These are phyloP conservation scores for Babesia caballi DNA, from an alignment of 169 alveolate species.

Conservation along the genomic window DNA sequence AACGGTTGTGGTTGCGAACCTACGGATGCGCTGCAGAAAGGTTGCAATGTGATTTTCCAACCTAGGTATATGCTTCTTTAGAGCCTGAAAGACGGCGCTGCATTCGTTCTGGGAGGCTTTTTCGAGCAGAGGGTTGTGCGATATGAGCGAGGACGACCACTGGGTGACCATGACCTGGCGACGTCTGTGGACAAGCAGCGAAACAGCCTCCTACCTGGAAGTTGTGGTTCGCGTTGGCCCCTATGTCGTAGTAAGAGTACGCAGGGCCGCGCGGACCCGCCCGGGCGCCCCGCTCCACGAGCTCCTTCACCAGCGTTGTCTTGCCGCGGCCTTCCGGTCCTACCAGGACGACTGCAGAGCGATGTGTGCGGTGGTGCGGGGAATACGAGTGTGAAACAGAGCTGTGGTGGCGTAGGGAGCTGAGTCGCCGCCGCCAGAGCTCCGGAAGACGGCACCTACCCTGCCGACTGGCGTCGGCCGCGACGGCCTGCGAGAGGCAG, in stretches of 20 bases:
- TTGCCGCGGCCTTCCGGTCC: slow-evolving; percentile 69
- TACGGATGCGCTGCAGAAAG: slow-evolving; percentile 18
- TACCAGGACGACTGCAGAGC: slow-evolving; percentile 31
- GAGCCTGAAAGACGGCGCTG: not conserved
- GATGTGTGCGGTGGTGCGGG: not conserved
- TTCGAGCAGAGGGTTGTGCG: slow-evolving; percentile 4
- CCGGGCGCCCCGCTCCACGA: not conserved
- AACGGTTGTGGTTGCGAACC: not conserved
- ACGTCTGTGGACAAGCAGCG: not conserved
- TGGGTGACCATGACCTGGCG: slow-evolving; percentile 25
- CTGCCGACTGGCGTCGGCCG: slow-evolving; percentile 1
- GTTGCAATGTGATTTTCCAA: not conserved
- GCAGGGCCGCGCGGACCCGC: not conserved
- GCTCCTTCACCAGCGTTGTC: slow-evolving; percentile 34
- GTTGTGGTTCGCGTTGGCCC: slow-evolving; percentile 20
- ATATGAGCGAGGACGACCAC: slow-evolving; percentile 18
- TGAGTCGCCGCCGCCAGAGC: too few relatives aligned
- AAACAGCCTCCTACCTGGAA: slow-evolving; percentile 24
- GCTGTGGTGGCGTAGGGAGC: not conserved
- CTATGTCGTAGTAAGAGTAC: slow-evolving; percentile 36
- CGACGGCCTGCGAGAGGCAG: not conserved
- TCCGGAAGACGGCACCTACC: not conserved
- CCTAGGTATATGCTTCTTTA: slow-evolving; percentile 2
- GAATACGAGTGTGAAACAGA: not conserved
- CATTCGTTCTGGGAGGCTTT: not conserved